A percentile compares a stretch with the other conserved stretches of the same genome.
Conservation (phyloP, 768 basidiomycete genomes). For the Kondoa subrosea region DNA sequence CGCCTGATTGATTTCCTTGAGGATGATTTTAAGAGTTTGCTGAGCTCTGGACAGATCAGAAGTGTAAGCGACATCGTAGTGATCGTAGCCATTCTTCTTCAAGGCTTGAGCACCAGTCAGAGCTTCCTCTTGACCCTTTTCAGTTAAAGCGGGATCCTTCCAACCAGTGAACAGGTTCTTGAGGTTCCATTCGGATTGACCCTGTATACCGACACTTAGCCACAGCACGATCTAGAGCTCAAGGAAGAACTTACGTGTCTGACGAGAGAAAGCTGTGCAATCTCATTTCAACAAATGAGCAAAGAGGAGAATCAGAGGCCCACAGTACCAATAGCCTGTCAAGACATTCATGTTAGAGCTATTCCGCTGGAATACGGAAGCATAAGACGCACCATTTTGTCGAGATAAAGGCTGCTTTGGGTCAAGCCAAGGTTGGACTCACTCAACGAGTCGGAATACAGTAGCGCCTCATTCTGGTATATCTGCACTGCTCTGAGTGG, state of each 20-base stretch:
- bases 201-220: not conserved
- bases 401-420: not conserved
- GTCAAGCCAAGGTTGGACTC: not conserved
- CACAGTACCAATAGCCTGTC: not conserved
- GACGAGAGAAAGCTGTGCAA: not conserved
- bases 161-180: constrained; percentile 7
- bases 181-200: not conserved
- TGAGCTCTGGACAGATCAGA: constrained; percentile 27
- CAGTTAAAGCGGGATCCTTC: constrained; percentile 9
- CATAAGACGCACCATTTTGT: no score
- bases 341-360: not conserved
- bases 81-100: constrained; percentile 16
- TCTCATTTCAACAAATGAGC: not conserved
- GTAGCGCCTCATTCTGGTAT: no score
- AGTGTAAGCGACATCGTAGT: constrained; percentile 27
- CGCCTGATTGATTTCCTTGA: constrained; percentile 27
- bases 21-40: constrained; percentile 28
- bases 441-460: not conserved
- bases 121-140: constrained; percentile 24
- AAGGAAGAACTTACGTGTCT: not conserved
- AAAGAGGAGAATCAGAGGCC: not conserved
- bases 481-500: no score
- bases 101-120: constrained; percentile 23
- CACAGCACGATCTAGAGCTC: not conserved
- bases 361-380: not conserved